Percentiles rank a stretch among this genome's conserved stretches.
phyloP scores from a whole-genome alignment of 345 rosid species.

The Eucalyptus albens region DNA sequence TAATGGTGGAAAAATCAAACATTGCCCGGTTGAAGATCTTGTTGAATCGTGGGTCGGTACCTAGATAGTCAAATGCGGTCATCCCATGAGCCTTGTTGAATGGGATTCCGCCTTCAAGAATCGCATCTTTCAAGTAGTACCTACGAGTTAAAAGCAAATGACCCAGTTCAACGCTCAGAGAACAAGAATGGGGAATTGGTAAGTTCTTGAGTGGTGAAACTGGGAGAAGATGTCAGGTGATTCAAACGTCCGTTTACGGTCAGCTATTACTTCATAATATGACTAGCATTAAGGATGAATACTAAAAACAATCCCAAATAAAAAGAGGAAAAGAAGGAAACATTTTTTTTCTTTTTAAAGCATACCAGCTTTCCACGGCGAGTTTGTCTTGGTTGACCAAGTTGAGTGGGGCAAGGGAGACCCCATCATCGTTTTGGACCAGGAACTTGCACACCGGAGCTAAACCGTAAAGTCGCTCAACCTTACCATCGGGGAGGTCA shows the following conservation, averaged over 20 bases:
- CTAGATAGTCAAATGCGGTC: constrained; percentile 74
- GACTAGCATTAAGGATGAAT: neutral
- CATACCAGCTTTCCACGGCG: constrained; percentile 85
- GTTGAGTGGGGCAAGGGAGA: constrained; percentile 47
- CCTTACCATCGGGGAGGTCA: constrained; percentile 20
- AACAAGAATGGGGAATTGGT: neutral
- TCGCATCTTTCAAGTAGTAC: constrained; percentile 70
- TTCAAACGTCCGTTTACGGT: too few relatives aligned
- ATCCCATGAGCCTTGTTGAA: constrained; percentile 73
- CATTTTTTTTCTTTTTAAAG: fast-evolving
- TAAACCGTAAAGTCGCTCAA: constrained; percentile 54
- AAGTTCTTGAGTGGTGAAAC: constrained; percentile 25
- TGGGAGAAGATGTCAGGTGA: neutral
- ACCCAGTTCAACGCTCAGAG: neutral
- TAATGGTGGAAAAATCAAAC: constrained; percentile 58
- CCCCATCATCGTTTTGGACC: constrained; percentile 78
- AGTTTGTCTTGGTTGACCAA: constrained; percentile 87
- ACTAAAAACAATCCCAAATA: neutral
- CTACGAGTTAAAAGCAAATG: constrained; percentile 1
- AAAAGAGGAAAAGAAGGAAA: neutral
- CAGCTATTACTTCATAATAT: too few relatives aligned
- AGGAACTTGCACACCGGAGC: constrained; percentile 80
- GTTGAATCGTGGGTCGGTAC: constrained; percentile 63
- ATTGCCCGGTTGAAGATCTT: constrained; percentile 68
- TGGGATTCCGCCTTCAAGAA: constrained; percentile 74